A percentile compares a stretch with the other conserved stretches of the same genome.
phyloP scores from a whole-genome alignment of 305 asterid genomes.

The Fraxinus paxiana region DNA sequence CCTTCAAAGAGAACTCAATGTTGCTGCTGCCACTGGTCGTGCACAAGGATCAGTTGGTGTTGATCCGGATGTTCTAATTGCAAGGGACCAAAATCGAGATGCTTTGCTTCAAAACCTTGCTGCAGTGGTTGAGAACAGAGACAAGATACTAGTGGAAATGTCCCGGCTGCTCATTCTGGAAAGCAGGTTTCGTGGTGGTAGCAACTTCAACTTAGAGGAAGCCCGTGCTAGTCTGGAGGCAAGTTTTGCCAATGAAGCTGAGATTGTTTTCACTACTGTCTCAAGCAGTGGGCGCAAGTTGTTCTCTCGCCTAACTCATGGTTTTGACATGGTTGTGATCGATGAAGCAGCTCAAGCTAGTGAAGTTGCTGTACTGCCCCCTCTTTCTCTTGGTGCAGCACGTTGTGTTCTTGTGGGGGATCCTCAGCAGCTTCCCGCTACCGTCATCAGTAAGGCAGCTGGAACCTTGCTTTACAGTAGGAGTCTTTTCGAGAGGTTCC shows the following conservation, averaged over 20 bases:
- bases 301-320: slow-evolving; percentile 93
- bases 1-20: slow-evolving; percentile 83
- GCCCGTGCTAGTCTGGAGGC: slow-evolving; percentile 97
- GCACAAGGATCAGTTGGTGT: slow-evolving; percentile 98
- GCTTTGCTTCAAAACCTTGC: slow-evolving; percentile 78
- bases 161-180: slow-evolving; percentile 84
- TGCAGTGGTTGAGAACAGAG: slow-evolving; percentile 89
- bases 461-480: slow-evolving; percentile 96
- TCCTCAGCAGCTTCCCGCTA: slow-evolving; percentile 99
- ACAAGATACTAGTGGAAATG: slow-evolving; percentile 88
- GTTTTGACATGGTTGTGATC: slow-evolving; percentile 99
- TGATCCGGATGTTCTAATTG: slow-evolving; percentile 89
- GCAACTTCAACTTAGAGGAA: slow-evolving; percentile 83
- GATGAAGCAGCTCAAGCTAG: slow-evolving; percentile 99
- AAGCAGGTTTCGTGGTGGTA: slow-evolving; percentile 68
- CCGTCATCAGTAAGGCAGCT: slow-evolving; percentile 97
- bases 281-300: slow-evolving; percentile 98
- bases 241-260: slow-evolving; percentile 98
- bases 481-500: slow-evolving; percentile 98
- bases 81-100: slow-evolving; percentile 93
- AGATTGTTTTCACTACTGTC: slow-evolving; percentile 91
- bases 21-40: slow-evolving; percentile 72
- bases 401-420: slow-evolving; percentile 99
- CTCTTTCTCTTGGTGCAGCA: slow-evolving; percentile 98
- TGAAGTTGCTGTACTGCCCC: slow-evolving; percentile 92